phyloP scores from a whole-genome alignment of 2,329 filamentous ascomycete genomes.

The Cercospora sojina region DNA sequence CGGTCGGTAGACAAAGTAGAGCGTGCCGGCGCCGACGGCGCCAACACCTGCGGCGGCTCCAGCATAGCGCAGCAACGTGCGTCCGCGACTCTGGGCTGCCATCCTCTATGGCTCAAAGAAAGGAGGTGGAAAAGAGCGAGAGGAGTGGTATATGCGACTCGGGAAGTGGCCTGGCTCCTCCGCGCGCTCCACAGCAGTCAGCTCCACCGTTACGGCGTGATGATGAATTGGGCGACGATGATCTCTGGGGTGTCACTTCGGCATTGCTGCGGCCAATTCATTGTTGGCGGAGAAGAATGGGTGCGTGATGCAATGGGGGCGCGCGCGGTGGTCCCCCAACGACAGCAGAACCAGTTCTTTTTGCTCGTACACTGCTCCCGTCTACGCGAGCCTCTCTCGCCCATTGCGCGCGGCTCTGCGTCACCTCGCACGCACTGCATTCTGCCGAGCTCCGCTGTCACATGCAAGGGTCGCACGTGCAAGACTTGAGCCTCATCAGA shows the following conservation, averaged over 20 bases:
- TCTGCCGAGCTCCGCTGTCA: not conserved
- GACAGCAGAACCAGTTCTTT: constrained; percentile 3
- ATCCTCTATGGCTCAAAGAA: constrained; percentile 16
- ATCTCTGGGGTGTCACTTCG: constrained; percentile 7
- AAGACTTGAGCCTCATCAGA: not conserved
- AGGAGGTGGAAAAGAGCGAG: not conserved
- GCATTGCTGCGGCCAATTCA: constrained; percentile 16
- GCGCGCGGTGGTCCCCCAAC: not conserved
- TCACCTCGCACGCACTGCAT: not conserved
- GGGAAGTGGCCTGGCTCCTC: constrained; percentile 19
- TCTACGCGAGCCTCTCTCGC: not conserved
- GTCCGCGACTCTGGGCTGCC: constrained; percentile 31
- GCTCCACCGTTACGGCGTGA: constrained; percentile 16
- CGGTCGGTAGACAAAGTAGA: constrained; percentile 67
- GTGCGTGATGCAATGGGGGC: constrained; percentile 16
- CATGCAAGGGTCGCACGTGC: not conserved
- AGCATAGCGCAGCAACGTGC: constrained; percentile 53
- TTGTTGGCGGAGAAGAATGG: constrained; percentile 3
- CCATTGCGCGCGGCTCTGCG: not conserved
- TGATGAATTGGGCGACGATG: constrained; percentile 12
- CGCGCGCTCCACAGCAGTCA: not conserved
- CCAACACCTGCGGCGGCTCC: constrained; percentile 60
- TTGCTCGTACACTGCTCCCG: not conserved
- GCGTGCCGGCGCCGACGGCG: constrained; percentile 54
- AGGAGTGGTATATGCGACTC: constrained; percentile 10